Conservation (phyloP, 208 protist species). For the Leishmania braziliensis region DNA sequence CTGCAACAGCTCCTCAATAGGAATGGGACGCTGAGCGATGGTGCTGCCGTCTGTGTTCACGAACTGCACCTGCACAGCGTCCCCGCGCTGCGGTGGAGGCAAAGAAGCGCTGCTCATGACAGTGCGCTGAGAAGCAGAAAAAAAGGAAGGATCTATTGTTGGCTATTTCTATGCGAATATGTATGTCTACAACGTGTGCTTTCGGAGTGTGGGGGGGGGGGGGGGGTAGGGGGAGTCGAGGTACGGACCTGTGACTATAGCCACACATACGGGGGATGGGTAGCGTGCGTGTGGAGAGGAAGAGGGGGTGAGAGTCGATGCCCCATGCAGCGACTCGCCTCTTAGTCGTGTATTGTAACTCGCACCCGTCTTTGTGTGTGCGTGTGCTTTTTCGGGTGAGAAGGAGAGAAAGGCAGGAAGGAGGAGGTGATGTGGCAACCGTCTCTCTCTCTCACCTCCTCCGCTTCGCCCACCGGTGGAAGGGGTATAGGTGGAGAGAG, state of each 20-base stretch:
- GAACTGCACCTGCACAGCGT: constrained; percentile 70
- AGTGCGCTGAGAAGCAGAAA: neutral
- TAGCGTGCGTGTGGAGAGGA: neutral
- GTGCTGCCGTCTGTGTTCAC: constrained; percentile 55
- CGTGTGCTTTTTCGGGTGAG: neutral
- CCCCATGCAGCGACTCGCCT: neutral
- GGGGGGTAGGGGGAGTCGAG: neutral
- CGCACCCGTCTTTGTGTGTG: neutral
- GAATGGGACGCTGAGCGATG: constrained; percentile 60
- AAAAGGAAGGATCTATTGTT: neutral
- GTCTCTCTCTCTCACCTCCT: neutral
- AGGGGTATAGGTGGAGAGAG: neutral
- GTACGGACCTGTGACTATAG: neutral
- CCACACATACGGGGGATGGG: neutral
- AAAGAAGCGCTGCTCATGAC: neutral
- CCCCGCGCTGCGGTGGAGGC: neutral
- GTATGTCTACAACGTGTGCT: neutral
- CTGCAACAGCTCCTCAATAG: constrained; percentile 71
- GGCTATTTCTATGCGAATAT: constrained; percentile 4
- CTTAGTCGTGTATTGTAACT: neutral
- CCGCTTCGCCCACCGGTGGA: neutral
- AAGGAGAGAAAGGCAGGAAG: too few relatives aligned
- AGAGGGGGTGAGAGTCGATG: too few relatives aligned
- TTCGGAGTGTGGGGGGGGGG: neutral
- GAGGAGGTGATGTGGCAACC: too few relatives aligned